Percentiles rank a stretch among this genome's conserved stretches.
phyloP scores from a whole-genome alignment of 2,329 filamentous ascomycete species.

The Neobulgaria alba region DNA sequence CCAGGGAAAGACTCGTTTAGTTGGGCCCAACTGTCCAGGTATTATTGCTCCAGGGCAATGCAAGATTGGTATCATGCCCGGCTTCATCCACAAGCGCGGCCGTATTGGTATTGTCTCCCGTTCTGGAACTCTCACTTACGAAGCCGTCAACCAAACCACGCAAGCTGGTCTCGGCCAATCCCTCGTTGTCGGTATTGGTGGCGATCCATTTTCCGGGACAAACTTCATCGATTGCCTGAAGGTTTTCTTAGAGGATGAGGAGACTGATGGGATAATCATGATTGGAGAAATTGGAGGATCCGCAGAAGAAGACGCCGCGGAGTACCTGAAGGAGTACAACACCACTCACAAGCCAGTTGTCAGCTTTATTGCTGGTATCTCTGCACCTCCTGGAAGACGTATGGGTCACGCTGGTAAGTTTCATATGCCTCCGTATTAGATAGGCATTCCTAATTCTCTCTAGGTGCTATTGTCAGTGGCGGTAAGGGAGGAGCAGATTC shows the following conservation, averaged over 20 bases:
- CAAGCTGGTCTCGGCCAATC: slow-evolving; percentile 95
- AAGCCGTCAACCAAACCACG: slow-evolving; percentile 99
- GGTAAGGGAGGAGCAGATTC: slow-evolving; percentile 97
- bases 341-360: slow-evolving; percentile 91
- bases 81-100: slow-evolving; percentile 99
- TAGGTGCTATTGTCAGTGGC: slow-evolving; percentile 82
- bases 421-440: not conserved
- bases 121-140: slow-evolving; percentile 96
- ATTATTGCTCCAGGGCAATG: slow-evolving; percentile 94
- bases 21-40: slow-evolving; percentile 96
- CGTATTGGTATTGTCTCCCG: slow-evolving; percentile 98
- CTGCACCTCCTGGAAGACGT: slow-evolving; percentile 86
- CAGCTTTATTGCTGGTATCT: slow-evolving; percentile 97
- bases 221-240: slow-evolving; percentile 99
- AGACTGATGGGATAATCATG: slow-evolving; percentile 99
- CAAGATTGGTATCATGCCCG: slow-evolving; percentile 99
- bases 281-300: slow-evolving; percentile 98
- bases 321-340: slow-evolving; percentile 91
- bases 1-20: slow-evolving; percentile 91
- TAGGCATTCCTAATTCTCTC: slow-evolving; percentile 12
- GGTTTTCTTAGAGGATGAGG: slow-evolving; percentile 90
- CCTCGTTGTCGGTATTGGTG: slow-evolving; percentile 94
- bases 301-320: slow-evolving; percentile 95
- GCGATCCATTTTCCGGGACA: slow-evolving; percentile 97
- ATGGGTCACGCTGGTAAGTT: slow-evolving; percentile 88